Base-by-base conservation (phyloP, 805 yeast species). In the Suhomyces emberorum region DNA sequence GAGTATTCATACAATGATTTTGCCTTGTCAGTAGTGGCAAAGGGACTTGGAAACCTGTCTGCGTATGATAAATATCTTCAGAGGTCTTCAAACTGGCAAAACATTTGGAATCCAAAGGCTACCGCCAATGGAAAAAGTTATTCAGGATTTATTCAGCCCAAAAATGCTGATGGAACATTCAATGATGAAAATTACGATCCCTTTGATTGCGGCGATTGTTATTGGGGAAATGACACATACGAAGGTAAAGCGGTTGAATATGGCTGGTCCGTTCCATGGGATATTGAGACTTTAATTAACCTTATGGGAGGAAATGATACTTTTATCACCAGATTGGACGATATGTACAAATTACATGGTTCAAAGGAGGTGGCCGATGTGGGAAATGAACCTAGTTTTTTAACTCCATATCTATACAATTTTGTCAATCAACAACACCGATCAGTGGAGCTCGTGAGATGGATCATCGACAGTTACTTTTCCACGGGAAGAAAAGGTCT, bases 321-420 rank as follows among this genome's bases (percentile, higher is more conserved):
- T 3, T 57, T 63, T 30, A 41, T 44, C 17, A 35, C 42, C 27
- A 42, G 68, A 12, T 43, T 63, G 17, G 65, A 63, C 41, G 67
- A 62, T 41, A 58, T 63, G 63, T 62, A 57, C 42, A 48, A 42
- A 8, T 47, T 59, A 15, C 39, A 51, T 26, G 65, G 67, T 3
- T 21, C 38, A 3, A 43, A 48, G 3, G 38, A 44, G 15, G 38
- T 55, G 23, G 67, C 59, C 9, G 61, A 63, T 43, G 54, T 61
- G 30, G 66, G 65, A 1, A 62, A 61, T 35, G 69, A 63, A 38
- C 67, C 67, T 12, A 59, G 66, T 30, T 62, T 62, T 41, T 35
- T 57, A 23, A 60, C 67, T 1, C 63, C 65, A 1, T 62, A 48
- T 41, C 41, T 62, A 15, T 62, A 51, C 52, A 60, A 61, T 34